Percentiles rank a stretch among this genome's conserved stretches.
Evolutionary conservation across 2,329 filamentous ascomycete genomes (phyloP).

Genomic region (Arthroderma uncinatum): DNA sequence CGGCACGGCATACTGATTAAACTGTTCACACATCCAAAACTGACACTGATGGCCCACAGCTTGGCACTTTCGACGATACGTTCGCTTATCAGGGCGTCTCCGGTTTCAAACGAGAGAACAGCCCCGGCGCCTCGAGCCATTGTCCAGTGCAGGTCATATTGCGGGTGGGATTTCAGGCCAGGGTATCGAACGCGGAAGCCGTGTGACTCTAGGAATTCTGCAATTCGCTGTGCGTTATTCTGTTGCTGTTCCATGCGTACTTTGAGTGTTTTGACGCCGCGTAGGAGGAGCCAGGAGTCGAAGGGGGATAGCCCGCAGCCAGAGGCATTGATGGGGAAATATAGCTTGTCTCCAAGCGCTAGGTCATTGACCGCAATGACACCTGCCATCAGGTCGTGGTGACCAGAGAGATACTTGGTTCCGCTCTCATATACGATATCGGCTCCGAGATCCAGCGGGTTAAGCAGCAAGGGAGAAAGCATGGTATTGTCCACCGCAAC

Average conservation of each 20-base stretch:
- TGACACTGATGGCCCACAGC: slow-evolving; percentile 91
- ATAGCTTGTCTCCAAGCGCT: slow-evolving; percentile 74
- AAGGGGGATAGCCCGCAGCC: slow-evolving; percentile 91
- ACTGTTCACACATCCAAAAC: slow-evolving; percentile 96
- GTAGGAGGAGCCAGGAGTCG: slow-evolving; percentile 89
- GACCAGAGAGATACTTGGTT: slow-evolving; percentile 93
- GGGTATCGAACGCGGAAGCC: slow-evolving; percentile 95
- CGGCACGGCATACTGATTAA: slow-evolving; percentile 98
- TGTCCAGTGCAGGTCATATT: slow-evolving; percentile 91
- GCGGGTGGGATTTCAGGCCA: slow-evolving; percentile 84
- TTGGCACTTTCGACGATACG: slow-evolving; percentile 87
- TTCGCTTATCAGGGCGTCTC: slow-evolving; percentile 70
- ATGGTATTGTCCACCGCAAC: slow-evolving; percentile 98
- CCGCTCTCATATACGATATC: slow-evolving; percentile 97
- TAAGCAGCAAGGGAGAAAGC: slow-evolving; percentile 88
- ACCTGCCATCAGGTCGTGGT: slow-evolving; percentile 98
- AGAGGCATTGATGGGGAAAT: slow-evolving; percentile 93
- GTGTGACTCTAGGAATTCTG: slow-evolving; percentile 77
- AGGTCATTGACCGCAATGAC: slow-evolving; percentile 84
- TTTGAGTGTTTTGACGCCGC: slow-evolving; percentile 89
- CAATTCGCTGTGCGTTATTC: slow-evolving; percentile 78
- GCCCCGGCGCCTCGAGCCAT: slow-evolving; percentile 91
- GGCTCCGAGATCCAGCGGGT: slow-evolving; percentile 85
- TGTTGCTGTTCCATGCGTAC: slow-evolving; percentile 99
- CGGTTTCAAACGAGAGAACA: slow-evolving; percentile 92